phyloP scores from a whole-genome alignment of 257 asterid genomes.

The Primulina huaijiensis region DNA sequence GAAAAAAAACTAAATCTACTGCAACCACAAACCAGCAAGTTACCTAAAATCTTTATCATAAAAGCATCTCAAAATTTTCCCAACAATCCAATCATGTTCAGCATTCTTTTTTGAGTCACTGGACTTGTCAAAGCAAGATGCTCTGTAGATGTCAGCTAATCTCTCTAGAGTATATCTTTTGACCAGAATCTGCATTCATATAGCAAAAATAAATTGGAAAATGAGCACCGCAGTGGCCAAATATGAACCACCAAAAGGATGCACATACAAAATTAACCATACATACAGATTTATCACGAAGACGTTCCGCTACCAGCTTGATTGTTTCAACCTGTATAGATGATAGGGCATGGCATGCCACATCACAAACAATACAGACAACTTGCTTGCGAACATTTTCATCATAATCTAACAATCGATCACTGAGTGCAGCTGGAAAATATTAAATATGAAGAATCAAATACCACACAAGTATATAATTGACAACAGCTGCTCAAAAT shows the following conservation, averaged over 20 bases:
- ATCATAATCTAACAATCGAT: slow-evolving; percentile 80
- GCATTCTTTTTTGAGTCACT: slow-evolving; percentile 36
- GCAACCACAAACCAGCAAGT: slow-evolving; percentile 22
- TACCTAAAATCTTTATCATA: slow-evolving; percentile 99
- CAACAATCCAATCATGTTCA: slow-evolving; percentile 86
- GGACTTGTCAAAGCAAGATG: slow-evolving; percentile 52
- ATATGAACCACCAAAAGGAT: slow-evolving; percentile 17
- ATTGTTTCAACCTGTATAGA: slow-evolving; percentile 68
- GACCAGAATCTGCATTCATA: slow-evolving; percentile 63
- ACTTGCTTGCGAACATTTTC: slow-evolving; percentile 94
- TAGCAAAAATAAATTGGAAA: slow-evolving; percentile 28
- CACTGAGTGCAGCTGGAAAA: slow-evolving; percentile 81
- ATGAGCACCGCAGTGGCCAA: slow-evolving; percentile 20
- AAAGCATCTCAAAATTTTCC: slow-evolving; percentile 87
- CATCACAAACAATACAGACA: slow-evolving; percentile 81
- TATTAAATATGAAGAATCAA: slow-evolving; percentile 30
- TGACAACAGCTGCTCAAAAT: slow-evolving; percentile 9
- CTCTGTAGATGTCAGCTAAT: slow-evolving; percentile 78
- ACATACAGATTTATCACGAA: slow-evolving; percentile 94
- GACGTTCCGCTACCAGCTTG: slow-evolving; percentile 87
- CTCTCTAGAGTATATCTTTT: slow-evolving; percentile 90
- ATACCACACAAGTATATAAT: slow-evolving; percentile 20
- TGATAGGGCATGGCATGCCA: slow-evolving; percentile 59
- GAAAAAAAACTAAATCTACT: slow-evolving; percentile 4
- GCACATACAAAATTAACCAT: slow-evolving; percentile 19